Conservation (phyloP, 1,284 basidiomycete genomes). For the Marasmius oreades region DNA sequence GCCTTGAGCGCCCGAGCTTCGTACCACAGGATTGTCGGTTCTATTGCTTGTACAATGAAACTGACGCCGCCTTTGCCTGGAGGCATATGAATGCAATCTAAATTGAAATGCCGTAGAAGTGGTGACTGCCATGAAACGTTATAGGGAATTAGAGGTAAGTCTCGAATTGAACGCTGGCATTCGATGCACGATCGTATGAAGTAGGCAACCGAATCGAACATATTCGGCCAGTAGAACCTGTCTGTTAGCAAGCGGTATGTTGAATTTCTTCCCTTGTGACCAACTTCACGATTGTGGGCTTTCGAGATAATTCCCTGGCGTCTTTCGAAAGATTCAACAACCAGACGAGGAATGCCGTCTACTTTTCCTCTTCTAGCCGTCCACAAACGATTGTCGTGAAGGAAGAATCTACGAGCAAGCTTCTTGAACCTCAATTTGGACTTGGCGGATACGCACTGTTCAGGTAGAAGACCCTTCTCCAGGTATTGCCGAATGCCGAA, state of each 20-base stretch:
- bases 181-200: slow-evolving; percentile 28
- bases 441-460: neutral
- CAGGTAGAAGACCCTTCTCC: slow-evolving; percentile 7
- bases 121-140: slow-evolving; percentile 19
- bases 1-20: slow-evolving; percentile 20
- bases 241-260: slow-evolving; percentile 23
- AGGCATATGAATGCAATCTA: slow-evolving; percentile 28
- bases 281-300: slow-evolving; percentile 22
- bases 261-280: slow-evolving; percentile 26
- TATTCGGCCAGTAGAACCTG: slow-evolving; percentile 27
- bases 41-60: slow-evolving; percentile 25
- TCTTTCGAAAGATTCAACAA: slow-evolving; percentile 14
- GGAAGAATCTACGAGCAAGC: slow-evolving; percentile 14
- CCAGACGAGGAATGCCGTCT: slow-evolving; percentile 13
- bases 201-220: slow-evolving; percentile 27
- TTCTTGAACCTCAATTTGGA: slow-evolving; percentile 14
- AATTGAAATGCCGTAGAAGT: slow-evolving; percentile 14
- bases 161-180: slow-evolving; percentile 11
- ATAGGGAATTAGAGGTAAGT: slow-evolving; percentile 19
- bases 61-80: slow-evolving; percentile 15
- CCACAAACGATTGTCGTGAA: slow-evolving; percentile 18
- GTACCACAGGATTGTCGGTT: slow-evolving; percentile 21
- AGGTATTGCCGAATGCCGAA: slow-evolving; percentile 15
- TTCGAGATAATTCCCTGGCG: slow-evolving; percentile 15
- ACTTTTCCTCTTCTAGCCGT: slow-evolving; percentile 6